Conservation (phyloP, 352 stramenopile genomes). For the Globisporangium carolinianum region DNA sequence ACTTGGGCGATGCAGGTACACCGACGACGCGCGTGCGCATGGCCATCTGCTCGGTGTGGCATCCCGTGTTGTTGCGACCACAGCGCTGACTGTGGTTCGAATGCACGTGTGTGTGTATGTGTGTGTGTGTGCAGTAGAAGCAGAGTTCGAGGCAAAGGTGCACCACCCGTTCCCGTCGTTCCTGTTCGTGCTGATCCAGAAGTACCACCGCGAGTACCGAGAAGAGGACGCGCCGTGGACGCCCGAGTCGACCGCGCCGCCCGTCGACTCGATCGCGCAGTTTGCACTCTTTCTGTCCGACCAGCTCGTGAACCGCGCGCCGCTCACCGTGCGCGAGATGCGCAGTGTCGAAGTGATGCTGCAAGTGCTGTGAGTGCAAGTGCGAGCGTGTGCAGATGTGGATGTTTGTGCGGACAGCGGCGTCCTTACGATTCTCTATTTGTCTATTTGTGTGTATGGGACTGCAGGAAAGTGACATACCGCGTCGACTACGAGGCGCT, state of each 20-base stretch:
- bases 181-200: constrained; percentile 74
- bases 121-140: constrained; percentile 52
- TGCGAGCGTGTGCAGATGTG: constrained; percentile 4
- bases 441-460: background rate
- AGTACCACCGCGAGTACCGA: constrained; percentile 72
- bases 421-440: background rate
- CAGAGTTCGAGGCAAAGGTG: constrained; percentile 79
- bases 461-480: constrained; percentile 12
- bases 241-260: constrained; percentile 43
- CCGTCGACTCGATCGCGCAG: constrained; percentile 74
- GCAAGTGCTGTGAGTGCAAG: constrained; percentile 74
- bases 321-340: constrained; percentile 59
- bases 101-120: constrained; percentile 9
- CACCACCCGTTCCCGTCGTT: constrained; percentile 72
- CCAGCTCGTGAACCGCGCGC: constrained; percentile 38
- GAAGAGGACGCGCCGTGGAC: constrained; percentile 47
- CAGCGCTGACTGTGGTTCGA: background rate
- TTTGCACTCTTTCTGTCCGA: constrained; percentile 76
- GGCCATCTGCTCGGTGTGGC: background rate
- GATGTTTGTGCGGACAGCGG: background rate
- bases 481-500: constrained; percentile 14
- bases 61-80: background rate
- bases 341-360: constrained; percentile 65
- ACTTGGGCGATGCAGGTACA: constrained; percentile 56
- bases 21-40: constrained; percentile 8